Conservation (phyloP, 1,284 basidiomycete species). For the Ganoderma lucidum region DNA sequence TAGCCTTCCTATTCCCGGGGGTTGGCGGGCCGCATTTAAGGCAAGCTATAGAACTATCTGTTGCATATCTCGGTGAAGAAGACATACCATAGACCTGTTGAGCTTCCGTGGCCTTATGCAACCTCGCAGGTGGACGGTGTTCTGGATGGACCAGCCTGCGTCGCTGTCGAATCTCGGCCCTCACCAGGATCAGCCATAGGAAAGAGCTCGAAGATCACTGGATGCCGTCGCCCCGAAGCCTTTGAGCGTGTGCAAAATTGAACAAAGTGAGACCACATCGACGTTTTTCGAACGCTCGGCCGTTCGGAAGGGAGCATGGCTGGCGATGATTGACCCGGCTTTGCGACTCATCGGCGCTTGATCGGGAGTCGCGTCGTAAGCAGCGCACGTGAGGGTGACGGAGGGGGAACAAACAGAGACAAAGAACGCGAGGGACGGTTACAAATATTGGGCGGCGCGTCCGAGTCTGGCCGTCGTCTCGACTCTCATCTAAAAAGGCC, state of each 20-base stretch:
- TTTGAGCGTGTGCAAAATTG: background rate
- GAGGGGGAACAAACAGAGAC: slow-evolving; percentile 33
- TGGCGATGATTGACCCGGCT: background rate
- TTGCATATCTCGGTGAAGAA: background rate
- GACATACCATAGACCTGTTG: background rate
- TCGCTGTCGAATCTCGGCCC: background rate
- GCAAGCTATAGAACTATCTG: background rate
- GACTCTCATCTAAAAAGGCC: slow-evolving; percentile 8
- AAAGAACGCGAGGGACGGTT: slow-evolving; percentile 40
- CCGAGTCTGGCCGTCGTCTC: slow-evolving; percentile 10
- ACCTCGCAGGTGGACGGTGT: background rate
- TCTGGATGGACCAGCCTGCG: background rate
- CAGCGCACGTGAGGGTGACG: slow-evolving; percentile 29
- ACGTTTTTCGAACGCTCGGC: slow-evolving; percentile 1
- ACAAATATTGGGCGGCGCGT: slow-evolving; percentile 34
- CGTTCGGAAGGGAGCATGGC: background rate
- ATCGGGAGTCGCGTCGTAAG: slow-evolving; percentile 29
- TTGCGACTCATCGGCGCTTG: background rate
- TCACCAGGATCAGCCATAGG: background rate
- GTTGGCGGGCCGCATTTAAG: background rate
- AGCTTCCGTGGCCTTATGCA: background rate
- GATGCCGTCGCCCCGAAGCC: background rate
- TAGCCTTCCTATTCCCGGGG: background rate
- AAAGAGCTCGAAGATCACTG: background rate
- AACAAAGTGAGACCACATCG: background rate